A percentile compares a stretch with the other conserved stretches of the same genome.
phyloP scores from a whole-genome alignment of 2,329 filamentous ascomycete species.

The Didymella glomerata region DNA sequence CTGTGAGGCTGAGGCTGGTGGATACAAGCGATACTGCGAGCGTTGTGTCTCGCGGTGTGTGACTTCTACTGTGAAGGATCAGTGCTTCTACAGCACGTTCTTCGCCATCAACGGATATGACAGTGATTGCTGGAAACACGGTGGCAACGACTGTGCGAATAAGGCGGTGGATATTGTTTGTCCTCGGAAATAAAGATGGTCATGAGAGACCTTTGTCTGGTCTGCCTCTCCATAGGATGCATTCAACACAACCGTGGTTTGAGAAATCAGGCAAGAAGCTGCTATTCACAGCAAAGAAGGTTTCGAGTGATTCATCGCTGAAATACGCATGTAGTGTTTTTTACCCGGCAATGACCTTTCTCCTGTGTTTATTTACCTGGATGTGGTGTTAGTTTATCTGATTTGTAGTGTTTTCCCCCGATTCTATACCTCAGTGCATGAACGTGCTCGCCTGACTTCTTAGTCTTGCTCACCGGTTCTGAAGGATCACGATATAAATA shows the following conservation, averaged over 20 bases:
- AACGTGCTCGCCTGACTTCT: background rate
- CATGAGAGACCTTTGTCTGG: no score
- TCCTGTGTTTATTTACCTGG: no score
- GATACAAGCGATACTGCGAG: background rate
- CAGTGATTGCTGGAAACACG: constrained; percentile 4
- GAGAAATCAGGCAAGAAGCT: background rate
- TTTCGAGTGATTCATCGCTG: background rate
- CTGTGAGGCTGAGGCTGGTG: background rate
- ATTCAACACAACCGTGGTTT: no score
- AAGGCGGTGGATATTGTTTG: constrained; percentile 2
- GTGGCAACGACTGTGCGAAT: background rate
- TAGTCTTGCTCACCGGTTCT: background rate
- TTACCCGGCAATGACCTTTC: no score
- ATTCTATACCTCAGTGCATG: no score
- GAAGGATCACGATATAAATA: background rate
- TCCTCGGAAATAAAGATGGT: background rate
- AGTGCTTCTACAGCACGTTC: background rate
- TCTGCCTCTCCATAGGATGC: no score
- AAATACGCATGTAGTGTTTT: no score
- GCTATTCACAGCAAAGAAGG: no score
- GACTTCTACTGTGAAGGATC: background rate
- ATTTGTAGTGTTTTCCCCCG: no score
- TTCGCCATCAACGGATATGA: background rate
- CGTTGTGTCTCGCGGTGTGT: background rate
- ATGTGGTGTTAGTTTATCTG: no score